phyloP scores from a whole-genome alignment of 352 stramenopile genomes.

The Globisporangium camurandrum region DNA sequence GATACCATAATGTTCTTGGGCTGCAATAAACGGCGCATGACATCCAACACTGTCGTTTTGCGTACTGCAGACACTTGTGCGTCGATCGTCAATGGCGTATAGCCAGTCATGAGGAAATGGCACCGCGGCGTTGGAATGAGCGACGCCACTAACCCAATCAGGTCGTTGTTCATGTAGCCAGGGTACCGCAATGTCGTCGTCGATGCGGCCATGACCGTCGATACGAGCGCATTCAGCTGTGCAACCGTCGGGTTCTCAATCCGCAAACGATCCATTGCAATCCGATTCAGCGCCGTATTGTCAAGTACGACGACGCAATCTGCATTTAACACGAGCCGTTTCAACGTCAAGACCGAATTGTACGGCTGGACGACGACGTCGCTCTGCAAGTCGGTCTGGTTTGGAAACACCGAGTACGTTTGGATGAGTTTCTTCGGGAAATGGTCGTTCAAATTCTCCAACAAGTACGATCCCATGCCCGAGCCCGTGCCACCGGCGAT shows the following conservation, averaged over 20 bases:
- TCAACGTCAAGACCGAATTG: conserved; percentile 99
- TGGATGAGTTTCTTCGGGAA: conserved; percentile 99
- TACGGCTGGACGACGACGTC: conserved; percentile 99
- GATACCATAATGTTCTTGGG: conserved; percentile 99
- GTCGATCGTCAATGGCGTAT: conserved; percentile 97
- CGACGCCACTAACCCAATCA: conserved; percentile 96
- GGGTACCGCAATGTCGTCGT: conserved; percentile 97
- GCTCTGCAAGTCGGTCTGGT: conserved; percentile 88
- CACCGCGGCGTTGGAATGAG: conserved; percentile 98
- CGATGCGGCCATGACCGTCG: conserved; percentile 98
- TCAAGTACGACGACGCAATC: conserved; percentile 99
- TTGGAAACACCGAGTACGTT: conserved; percentile 99
- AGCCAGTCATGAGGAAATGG: conserved; percentile 99
- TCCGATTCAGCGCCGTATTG: conserved; percentile 98
- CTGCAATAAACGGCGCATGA: conserved; percentile 94
- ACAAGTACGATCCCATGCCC: conserved; percentile 98
- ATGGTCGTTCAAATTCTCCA: conserved; percentile 99
- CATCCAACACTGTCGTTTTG: conserved; percentile 99
- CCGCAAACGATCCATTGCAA: conserved; percentile 91
- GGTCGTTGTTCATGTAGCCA: conserved; percentile 99
- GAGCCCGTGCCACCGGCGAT: conserved; percentile 98
- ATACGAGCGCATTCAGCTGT: conserved; percentile 97
- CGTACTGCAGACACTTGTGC: conserved; percentile 87
- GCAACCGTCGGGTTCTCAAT: conserved; percentile 96
- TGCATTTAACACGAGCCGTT: conserved; percentile 96